A percentile compares a stretch with the other conserved stretches of the same genome.
Conservation (phyloP, 1,284 basidiomycete genomes). For the Porodaedalea pini region DNA sequence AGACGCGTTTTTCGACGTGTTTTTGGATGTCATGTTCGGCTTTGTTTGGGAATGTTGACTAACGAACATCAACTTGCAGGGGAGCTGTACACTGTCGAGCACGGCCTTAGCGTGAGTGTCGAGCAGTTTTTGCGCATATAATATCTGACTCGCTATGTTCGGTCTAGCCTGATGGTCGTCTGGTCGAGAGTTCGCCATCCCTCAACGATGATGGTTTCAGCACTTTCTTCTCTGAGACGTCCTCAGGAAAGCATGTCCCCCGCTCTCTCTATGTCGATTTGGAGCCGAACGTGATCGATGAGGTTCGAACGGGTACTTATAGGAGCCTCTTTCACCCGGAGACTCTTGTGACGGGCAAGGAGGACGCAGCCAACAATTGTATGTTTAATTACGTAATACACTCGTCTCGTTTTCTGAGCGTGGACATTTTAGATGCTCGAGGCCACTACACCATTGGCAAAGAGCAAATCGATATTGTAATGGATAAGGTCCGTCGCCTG, state of each 20-base stretch:
- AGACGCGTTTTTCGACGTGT: constrained; percentile 29
- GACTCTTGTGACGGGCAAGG: constrained; percentile 98
- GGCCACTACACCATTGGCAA: constrained; percentile 99
- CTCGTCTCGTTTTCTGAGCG: constrained; percentile 7
- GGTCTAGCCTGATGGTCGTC: constrained; percentile 84
- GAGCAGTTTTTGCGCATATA: constrained; percentile 12
- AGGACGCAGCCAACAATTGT: constrained; percentile 99
- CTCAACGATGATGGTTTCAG: constrained; percentile 89
- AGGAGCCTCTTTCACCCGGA: constrained; percentile 97
- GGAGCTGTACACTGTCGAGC: constrained; percentile 99
- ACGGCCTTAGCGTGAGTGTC: constrained; percentile 79
- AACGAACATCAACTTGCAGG: constrained; percentile 42
- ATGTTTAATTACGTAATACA: constrained; percentile 31
- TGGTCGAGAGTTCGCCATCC: constrained; percentile 72
- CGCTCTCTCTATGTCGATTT: constrained; percentile 97
- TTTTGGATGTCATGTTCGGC: constrained; percentile 33
- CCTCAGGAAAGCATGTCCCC: constrained; percentile 94
- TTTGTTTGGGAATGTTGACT: constrained; percentile 24
- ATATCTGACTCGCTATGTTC: neutral
- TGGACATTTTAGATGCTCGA: constrained; percentile 71
- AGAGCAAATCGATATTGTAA: constrained; percentile 88
- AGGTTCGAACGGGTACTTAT: constrained; percentile 94
- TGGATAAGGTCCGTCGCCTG: constrained; percentile 94
- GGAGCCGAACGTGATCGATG: constrained; percentile 95
- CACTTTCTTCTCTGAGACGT: constrained; percentile 93